Evolutionary conservation across 2,329 filamentous ascomycete species (phyloP), one percentile per base, ranked within the genome.

Genomic region (Talaromyces funiculosus): DNA sequence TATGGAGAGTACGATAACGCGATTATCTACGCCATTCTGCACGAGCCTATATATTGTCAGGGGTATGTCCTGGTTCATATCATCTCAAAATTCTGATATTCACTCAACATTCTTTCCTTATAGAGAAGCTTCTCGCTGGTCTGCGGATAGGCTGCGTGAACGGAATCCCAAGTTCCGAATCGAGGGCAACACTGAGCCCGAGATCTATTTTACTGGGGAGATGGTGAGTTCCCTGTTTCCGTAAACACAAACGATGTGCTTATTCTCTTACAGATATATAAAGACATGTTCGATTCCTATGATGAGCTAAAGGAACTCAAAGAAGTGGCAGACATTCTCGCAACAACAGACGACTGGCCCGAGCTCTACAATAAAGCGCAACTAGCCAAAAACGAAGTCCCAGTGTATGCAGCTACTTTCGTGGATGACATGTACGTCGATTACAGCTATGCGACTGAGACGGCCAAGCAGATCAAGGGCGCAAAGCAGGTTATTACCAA

Each of bases 351-450:
- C 4, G 82, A 87, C 63, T 97, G 93, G 92, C 84, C 87, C 1
- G 76, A 79, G 0, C 80, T 97, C 4, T 97, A 96, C 72, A 85
- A 96, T 68, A 79, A 85, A 63, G 82, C 84, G 57, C 87, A 90
- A 73, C 79, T 97, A 53, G 82, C 81, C 18, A 83, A 81, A 67
- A 97, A 97, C 68, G 81, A 86, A 61, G 90, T 97, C 0, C 92
- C 93, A 0, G 86, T 96, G 0, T 97, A 94, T 69, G 89, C 92
- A 1, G 90, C 90, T 0, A 88, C 86, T 2, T 97, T 89, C 67
- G 73, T 90, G 4, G 88, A 96, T 64, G 92, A 96, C 71, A 94
- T 97, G 90, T 97, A 95, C 69, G 92, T 97, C 31, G 89, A 95
- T 69, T 89, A 84, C 66, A 84, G 85, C 6, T 77, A 92, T 59